A percentile compares a stretch with the other conserved stretches of the same genome.
phyloP scores from a whole-genome alignment of 2,329 filamentous ascomycete genomes.

The Blastomyces parvus region DNA sequence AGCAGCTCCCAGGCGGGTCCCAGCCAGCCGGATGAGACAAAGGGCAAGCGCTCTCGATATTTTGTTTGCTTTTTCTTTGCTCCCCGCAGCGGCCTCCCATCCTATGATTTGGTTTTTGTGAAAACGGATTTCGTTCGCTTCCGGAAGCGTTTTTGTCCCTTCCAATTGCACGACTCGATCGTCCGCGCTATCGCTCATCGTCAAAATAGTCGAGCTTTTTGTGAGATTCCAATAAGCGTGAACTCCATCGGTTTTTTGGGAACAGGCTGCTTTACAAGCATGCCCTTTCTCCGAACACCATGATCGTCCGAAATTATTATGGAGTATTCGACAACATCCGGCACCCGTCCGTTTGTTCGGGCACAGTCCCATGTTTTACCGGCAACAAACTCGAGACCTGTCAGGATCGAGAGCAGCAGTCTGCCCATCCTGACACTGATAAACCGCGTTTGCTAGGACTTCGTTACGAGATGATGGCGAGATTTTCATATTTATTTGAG shows the following conservation, averaged over 20 bases:
- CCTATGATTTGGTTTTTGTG: neutral
- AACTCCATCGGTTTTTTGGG: neutral
- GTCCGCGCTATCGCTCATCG: neutral
- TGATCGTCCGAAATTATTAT: neutral
- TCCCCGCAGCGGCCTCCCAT: too few relatives aligned
- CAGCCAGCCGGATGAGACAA: conserved; percentile 1
- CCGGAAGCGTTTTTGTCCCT: neutral
- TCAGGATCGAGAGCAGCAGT: neutral
- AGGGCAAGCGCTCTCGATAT: neutral
- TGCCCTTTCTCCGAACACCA: neutral
- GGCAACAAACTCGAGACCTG: neutral
- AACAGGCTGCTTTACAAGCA: neutral
- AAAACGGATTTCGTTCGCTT: neutral
- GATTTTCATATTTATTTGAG: neutral
- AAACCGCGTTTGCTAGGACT: neutral
- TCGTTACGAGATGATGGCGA: neutral
- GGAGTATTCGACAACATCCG: neutral
- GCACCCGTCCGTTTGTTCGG: neutral
- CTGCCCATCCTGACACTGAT: neutral
- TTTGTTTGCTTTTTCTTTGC: conserved; percentile 1
- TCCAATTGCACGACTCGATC: neutral
- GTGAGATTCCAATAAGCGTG: neutral
- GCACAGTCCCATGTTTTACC: neutral
- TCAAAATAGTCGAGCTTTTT: neutral
- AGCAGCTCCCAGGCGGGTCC: neutral